Conservation (phyloP, 2,329 filamentous ascomycete genomes). For the Arthrobotrys conoides region DNA sequence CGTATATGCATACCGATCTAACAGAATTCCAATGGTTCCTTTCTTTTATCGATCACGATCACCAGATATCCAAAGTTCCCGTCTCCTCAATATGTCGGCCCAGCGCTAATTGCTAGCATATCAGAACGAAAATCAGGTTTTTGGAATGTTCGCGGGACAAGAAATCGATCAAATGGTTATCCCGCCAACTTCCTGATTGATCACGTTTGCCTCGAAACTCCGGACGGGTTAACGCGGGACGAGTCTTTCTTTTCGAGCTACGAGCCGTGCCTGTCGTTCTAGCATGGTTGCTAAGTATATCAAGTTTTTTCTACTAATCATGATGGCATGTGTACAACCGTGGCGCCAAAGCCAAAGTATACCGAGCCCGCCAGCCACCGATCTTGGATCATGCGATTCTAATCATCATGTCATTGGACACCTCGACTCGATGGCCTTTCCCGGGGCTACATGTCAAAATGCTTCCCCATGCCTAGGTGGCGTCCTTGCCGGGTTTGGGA, state of each 20-base stretch:
- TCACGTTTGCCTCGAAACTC: not conserved
- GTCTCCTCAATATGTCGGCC: not conserved
- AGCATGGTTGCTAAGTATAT: constrained; percentile 10
- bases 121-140: constrained; percentile 15
- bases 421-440: not conserved
- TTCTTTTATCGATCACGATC: not conserved
- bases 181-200: constrained; percentile 24
- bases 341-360: constrained; percentile 25
- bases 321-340: constrained; percentile 13
- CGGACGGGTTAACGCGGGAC: constrained; percentile 30
- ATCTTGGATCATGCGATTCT: constrained; percentile 23
- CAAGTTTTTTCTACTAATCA: not conserved
- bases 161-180: not conserved
- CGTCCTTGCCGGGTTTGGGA: constrained; percentile 5
- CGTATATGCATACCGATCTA: constrained; percentile 1
- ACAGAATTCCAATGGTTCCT: not conserved
- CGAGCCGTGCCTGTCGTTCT: constrained; percentile 6
- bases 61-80: not conserved
- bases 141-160: not conserved
- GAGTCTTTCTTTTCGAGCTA: constrained; percentile 1
- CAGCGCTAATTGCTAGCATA: constrained; percentile 1
- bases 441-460: not conserved
- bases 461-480: constrained; percentile 20
- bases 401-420: not conserved
- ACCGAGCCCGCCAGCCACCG: constrained; percentile 31